Evolutionary conservation across 2,329 filamentous ascomycete species (phyloP), one percentile per base, ranked within the genome.

Genomic region (Penicillium hordei): DNA sequence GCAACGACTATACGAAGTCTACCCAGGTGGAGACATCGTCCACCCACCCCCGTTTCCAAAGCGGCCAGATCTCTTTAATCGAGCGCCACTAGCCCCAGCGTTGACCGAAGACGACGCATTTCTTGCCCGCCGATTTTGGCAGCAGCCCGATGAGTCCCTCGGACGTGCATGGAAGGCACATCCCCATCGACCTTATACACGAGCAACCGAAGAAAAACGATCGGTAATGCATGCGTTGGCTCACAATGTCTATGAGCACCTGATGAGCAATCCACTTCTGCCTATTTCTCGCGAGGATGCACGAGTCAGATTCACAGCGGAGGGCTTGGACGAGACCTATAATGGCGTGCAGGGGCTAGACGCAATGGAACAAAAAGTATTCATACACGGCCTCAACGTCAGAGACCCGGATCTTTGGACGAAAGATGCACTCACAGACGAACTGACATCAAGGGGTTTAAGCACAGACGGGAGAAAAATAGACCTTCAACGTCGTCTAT

Each of bases 231-330:
- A 70, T 44, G 65, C 59, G 19, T 60, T 74, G 8, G 68, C 61
- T 17, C 46, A 58, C 27, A 72, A 72, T 48, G 68, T 75, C 9
- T 74, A 75, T 44, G 68, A 74, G 42, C 64, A 68, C 57, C 29
- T 74, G 48, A 66, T 70, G 58, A 52, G 44, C 17, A 55, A 65
- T 17, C 59, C 61, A 13, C 17, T 65, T 5, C 21, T 68, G 17
- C 69, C 71, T 3, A 15, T 62, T 4, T 36, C 57, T 6, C 50
- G 59, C 0, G 48, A 58, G 5, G 46, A 64, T 2, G 68, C 61
- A 48, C 48, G 52, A 15, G 17, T 5, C 29, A 61, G 40, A 33
- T 62, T 59, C 34, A 19, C 19, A 8, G 54, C 55, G 0, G 50
- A 63, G 21, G 59, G 59, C 5, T 25, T 60, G 19, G 45, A 65